A percentile compares a stretch with the other conserved stretches of the same genome.
These are phyloP conservation scores for Collybia nuda DNA, from an alignment of 768 basidiomycete genomes.

Conservation along the genomic window DNA sequence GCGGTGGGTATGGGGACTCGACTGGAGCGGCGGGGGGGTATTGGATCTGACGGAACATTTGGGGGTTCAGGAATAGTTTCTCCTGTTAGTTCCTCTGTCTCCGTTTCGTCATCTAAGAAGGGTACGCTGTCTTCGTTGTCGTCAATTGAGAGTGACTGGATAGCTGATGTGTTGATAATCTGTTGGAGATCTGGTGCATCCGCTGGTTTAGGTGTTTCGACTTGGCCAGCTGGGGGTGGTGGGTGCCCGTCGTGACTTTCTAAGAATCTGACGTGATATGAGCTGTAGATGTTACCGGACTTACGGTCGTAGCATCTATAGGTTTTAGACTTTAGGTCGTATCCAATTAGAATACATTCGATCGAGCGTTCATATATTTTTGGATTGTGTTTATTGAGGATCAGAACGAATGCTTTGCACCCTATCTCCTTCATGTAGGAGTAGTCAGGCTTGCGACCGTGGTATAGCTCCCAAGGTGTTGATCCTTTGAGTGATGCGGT, in stretches of 20 bases:
- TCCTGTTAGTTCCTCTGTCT: background rate
- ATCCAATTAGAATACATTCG: constrained; percentile 39
- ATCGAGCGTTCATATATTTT: constrained; percentile 19
- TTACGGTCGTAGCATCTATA: constrained; percentile 28
- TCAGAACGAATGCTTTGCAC: constrained; percentile 30
- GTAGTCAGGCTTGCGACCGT: constrained; percentile 22
- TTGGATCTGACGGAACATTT: too few relatives aligned
- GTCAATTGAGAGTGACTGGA: background rate
- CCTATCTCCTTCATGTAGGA: constrained; percentile 30
- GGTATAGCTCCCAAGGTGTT: constrained; percentile 21
- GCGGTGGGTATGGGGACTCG: background rate
- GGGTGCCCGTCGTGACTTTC: constrained; percentile 16
- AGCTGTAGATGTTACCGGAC: constrained; percentile 14
- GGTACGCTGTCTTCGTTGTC: background rate
- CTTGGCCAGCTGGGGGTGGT: background rate
- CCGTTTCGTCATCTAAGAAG: background rate
- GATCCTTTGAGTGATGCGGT: constrained; percentile 1
- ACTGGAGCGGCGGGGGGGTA: background rate
- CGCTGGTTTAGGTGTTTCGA: background rate
- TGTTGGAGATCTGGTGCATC: background rate
- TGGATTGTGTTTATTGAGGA: constrained; percentile 28
- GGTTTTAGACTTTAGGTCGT: constrained; percentile 28
- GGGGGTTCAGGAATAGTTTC: background rate
- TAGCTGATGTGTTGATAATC: background rate
- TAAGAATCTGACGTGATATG: constrained; percentile 24